These are phyloP conservation scores for Alectoria sarmentosa DNA, from an alignment of 495 filamentous ascomycete genomes.

Conservation along the genomic window DNA sequence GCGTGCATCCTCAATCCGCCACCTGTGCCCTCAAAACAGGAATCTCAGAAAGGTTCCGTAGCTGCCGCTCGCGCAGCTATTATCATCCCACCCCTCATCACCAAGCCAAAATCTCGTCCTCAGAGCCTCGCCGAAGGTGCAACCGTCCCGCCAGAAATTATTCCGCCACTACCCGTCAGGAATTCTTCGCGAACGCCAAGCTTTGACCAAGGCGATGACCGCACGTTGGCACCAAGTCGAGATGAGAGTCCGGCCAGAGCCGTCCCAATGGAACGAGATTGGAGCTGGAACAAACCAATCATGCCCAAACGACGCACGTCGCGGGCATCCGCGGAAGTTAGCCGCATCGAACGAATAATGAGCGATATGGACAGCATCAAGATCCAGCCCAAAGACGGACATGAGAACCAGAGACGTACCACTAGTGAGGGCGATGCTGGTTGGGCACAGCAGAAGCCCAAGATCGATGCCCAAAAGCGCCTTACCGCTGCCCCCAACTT, in stretches of 20 bases:
- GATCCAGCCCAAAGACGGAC: not conserved
- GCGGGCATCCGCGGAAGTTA: slow-evolving; percentile 14
- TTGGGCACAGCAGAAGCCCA: slow-evolving; percentile 2
- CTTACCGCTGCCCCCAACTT: not conserved
- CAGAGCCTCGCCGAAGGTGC: not conserved
- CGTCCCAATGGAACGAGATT: slow-evolving; percentile 3
- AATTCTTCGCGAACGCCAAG: not conserved
- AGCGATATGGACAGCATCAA: slow-evolving; percentile 16
- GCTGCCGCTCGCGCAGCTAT: slow-evolving; percentile 20
- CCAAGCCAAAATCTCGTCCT: slow-evolving; percentile 12
- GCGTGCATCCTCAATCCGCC: slow-evolving; percentile 9
- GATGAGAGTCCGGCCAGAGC: not conserved
- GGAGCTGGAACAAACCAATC: slow-evolving; percentile 13
- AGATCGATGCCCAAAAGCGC: slow-evolving; percentile 9
- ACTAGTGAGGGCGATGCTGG: slow-evolving; percentile 1
- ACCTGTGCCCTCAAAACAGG: slow-evolving; percentile 13
- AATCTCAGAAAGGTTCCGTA: slow-evolving; percentile 17
- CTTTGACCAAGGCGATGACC: slow-evolving; percentile 1
- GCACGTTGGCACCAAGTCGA: slow-evolving; percentile 12
- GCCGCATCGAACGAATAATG: slow-evolving; percentile 24
- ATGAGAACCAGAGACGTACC: not conserved
- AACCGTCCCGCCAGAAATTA: not conserved
- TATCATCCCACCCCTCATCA: slow-evolving; percentile 15
- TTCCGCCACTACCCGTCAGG: not conserved
- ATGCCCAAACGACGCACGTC: slow-evolving; percentile 5